Evolutionary conservation across 1,284 basidiomycete species (phyloP).

Genomic region (Porodaedalea pini): DNA sequence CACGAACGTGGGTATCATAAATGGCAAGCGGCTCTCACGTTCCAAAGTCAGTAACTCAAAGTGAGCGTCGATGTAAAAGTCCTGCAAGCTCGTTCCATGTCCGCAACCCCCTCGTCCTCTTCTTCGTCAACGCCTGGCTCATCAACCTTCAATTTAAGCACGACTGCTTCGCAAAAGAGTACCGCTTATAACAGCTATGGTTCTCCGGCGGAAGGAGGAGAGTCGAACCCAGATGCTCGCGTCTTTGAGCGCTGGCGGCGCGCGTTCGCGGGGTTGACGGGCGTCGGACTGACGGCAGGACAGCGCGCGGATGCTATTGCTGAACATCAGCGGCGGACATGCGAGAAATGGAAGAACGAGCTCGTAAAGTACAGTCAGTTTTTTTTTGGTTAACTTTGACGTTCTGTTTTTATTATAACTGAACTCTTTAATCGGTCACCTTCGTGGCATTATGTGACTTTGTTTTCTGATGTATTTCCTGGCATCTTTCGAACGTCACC

Average conservation of each 20-base stretch:
- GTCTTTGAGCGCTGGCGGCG: constrained; percentile 41
- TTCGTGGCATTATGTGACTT: background rate
- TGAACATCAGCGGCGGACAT: constrained; percentile 41
- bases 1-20: too few relatives aligned
- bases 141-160: background rate
- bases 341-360: constrained; percentile 57
- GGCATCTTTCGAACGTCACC: background rate
- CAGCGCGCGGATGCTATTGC: constrained; percentile 45
- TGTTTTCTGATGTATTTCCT: background rate
- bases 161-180: background rate
- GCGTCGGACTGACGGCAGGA: constrained; percentile 51
- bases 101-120: background rate
- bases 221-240: constrained; percentile 11
- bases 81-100: constrained; percentile 8
- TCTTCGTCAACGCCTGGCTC: background rate
- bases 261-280: constrained; percentile 51
- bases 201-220: constrained; percentile 7
- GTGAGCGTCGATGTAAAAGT: too few relatives aligned
- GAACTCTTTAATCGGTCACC: background rate
- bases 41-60: background rate
- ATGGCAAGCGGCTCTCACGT: background rate
- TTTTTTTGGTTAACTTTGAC: constrained; percentile 9
- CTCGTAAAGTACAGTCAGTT: constrained; percentile 50
- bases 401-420: background rate
- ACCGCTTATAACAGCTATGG: background rate